Base-by-base conservation (phyloP, 768 basidiomycete species). In the Russula virescens region DNA sequence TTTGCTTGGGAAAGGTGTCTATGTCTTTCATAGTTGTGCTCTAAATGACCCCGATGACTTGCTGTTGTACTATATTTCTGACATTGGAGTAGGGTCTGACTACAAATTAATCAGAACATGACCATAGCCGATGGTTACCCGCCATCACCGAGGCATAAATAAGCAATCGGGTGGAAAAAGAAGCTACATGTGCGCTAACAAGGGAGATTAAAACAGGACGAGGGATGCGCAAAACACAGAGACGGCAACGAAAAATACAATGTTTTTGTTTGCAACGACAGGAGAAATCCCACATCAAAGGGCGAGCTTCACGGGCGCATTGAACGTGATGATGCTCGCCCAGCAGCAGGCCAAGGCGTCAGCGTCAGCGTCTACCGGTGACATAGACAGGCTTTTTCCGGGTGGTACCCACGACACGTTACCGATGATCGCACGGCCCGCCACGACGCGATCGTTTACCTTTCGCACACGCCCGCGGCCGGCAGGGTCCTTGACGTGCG, bases 351-450 rank as follows among this genome's bases (percentile, higher is more conserved):
- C 31, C 8, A 4, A 31, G 31, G 58, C 31, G 5, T 23, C 13
- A 2, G 38, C 5, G 6, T 60, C 21, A 10, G 35, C 3, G 7
- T 45, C 26, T 3, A 8, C 35, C 7, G 13, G 11, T 31, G 31
- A 31, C 31, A 31, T 8, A n/a, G 3, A 31, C 2, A 14, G 19
- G n/a, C n/a, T 4, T 14, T 47, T 43, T 18, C 23, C 42, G 2
- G 23, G 51, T 19, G 42, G 7, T 26, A 58, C 56, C 51, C 46
- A 63, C 21, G 57, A 63, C 0, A 54, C 57, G 21, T 63, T 54
- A 0, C 62, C 52, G 5, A 59, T 23, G 10, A 63, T 11, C 2
- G 46, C 52, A 3, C 57, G 46, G 4, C 56, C 51, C 2, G 28
- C 43, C 3, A 48, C 46, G 16, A 13, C 57, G 14, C 28, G 45